phyloP scores from a whole-genome alignment of 768 basidiomycete genomes.

The Termitomyces sp. region DNA sequence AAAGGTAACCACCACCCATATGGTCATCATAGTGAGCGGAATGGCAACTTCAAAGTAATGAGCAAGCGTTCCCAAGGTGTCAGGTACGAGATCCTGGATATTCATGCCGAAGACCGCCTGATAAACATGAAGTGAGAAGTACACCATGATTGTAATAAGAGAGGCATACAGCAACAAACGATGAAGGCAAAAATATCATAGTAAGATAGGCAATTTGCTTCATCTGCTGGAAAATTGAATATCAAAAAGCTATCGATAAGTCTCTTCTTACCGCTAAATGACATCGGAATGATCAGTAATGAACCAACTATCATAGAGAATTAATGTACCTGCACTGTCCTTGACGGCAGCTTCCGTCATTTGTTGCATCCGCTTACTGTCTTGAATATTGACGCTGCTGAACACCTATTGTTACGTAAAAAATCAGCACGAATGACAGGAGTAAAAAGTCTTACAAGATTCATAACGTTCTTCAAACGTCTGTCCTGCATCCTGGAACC shows the following conservation, averaged over 20 bases:
- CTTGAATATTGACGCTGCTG: conserved; percentile 54
- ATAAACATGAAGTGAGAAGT: not conserved
- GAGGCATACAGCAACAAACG: conserved; percentile 44
- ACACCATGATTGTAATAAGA: not conserved
- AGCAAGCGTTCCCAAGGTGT: conserved; percentile 34
- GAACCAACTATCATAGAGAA: not conserved
- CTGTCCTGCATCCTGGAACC: conserved; percentile 44
- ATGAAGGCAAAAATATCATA: conserved; percentile 60
- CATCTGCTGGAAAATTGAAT: conserved; percentile 30
- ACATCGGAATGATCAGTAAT: not conserved
- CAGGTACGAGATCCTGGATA: conserved; percentile 36
- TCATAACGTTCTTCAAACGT: conserved; percentile 51
- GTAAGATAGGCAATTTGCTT: conserved; percentile 60
- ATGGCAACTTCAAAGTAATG: conserved; percentile 43
- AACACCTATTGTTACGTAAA: conserved; percentile 42
- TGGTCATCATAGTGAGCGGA: conserved; percentile 43
- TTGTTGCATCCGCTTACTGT: conserved; percentile 48
- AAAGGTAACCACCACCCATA: conserved; percentile 56
- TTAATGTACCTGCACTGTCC: conserved; percentile 41
- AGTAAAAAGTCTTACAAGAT: conserved; percentile 31
- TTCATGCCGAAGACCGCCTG: conserved; percentile 64
- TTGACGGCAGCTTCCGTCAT: conserved; percentile 51
- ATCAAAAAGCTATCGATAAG: not conserved
- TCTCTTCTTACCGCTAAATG: conserved; percentile 20
- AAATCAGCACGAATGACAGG: not conserved